Base-by-base conservation (phyloP, 805 yeast species). In the Kodamaea laetipori region DNA sequence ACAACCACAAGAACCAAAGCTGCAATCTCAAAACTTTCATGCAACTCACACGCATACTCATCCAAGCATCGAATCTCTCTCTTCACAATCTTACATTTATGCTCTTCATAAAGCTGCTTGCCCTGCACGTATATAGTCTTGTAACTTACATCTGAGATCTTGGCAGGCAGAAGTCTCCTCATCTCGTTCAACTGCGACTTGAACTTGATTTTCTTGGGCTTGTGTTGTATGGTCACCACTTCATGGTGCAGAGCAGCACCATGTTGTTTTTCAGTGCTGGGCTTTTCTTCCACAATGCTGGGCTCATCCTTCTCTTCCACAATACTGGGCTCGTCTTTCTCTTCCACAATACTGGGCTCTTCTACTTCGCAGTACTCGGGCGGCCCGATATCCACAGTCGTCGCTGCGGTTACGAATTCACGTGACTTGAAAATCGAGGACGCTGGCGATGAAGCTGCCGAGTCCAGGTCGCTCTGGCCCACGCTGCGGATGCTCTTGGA, bases 131-230 rank as follows among this genome's bases (percentile, higher is more conserved):
- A 13, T 6, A 26, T 8, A 26, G 7, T 30, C 34, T 15, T 30
- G 19, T 30, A 30, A 17, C 12, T 30, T 35, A 13, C 41, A 6
- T 16, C 41, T 16, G 33, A 10, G 18, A 11, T 17, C 16, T 37
- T 21, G 6, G 27, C 28, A 9, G 38, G 38, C 38, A 35, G 38
- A 12, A 33, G 37, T 13, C 16, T n/a, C 18, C 34, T 25, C 34
- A 41, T 16, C 27, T 39, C 45, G 16, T 41, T 28, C 21, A 41
- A 26, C 43, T 45, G 45, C 17, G 49, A 45, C 41, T 39, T 41
- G 38, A 41, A 45, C 40, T 41, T 45, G 37, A 41, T 34, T 13
- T 17, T 40, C 10, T 27, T 13, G 3, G 43, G 43, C 18, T 19
- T 17, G 10, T 12, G 16, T 6, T 12, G 19, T 3, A 19, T n/a